phyloP scores from a whole-genome alignment of 169 alveolate genomes.

The Cryptosporidium sp. region DNA sequence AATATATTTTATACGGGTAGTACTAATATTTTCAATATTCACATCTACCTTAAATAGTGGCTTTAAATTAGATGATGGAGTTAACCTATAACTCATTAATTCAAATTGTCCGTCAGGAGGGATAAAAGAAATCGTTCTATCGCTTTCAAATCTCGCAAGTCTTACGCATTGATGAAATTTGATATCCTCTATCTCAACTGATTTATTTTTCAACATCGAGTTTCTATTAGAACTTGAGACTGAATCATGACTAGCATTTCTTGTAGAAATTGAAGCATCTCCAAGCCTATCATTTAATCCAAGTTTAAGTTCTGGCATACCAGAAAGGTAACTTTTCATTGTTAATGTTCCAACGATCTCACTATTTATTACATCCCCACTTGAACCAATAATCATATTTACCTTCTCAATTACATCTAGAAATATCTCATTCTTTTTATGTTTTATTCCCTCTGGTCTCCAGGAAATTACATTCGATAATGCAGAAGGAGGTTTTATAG shows the following conservation, averaged over 20 bases:
- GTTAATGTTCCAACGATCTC: slow-evolving; percentile 97
- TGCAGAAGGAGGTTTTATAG: slow-evolving; percentile 91
- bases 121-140: slow-evolving; percentile 96
- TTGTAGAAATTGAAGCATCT: slow-evolving; percentile 80
- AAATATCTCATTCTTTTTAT: slow-evolving; percentile 98
- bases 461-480: slow-evolving; percentile 94
- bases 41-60: slow-evolving; percentile 97
- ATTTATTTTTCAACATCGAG: slow-evolving; percentile 80
- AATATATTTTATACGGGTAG: slow-evolving; percentile 93
- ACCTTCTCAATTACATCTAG: slow-evolving; percentile 98
- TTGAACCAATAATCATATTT: slow-evolving; percentile 88
- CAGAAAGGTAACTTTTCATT: slow-evolving; percentile 96
- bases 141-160: slow-evolving; percentile 94
- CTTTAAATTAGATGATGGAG: slow-evolving; percentile 88
- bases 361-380: slow-evolving; percentile 91
- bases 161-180: slow-evolving; percentile 98
- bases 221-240: slow-evolving; percentile 2
- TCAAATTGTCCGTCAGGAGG: slow-evolving; percentile 99
- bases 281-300: slow-evolving; percentile 95
- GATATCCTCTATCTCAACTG: slow-evolving; percentile 98
- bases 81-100: slow-evolving; percentile 97
- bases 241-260: slow-evolving; percentile 63
- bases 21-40: slow-evolving; percentile 89
- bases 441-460: slow-evolving; percentile 97
- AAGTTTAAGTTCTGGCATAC: slow-evolving; percentile 98